phyloP scores from a whole-genome alignment of 768 basidiomycete genomes.

The Mycena vitilis region DNA sequence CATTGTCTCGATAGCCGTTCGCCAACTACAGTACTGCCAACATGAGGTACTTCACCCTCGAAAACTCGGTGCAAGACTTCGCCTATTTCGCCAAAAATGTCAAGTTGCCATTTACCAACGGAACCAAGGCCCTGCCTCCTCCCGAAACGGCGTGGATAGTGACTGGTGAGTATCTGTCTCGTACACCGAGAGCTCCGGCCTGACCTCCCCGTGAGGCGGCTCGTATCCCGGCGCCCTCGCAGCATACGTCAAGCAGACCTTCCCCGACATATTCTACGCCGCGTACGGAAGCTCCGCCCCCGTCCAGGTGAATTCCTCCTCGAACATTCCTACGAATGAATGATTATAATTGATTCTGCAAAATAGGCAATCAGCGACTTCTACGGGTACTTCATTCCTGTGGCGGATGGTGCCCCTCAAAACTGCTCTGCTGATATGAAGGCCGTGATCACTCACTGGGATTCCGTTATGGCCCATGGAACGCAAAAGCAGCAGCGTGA shows the following conservation, averaged over 20 bases:
- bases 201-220: slow-evolving; percentile 32
- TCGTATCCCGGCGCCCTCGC: slow-evolving; percentile 29
- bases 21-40: slow-evolving; percentile 37
- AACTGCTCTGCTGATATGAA: slow-evolving; percentile 67
- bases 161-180: slow-evolving; percentile 17
- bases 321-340: too few species aligned
- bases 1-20: slow-evolving; percentile 17
- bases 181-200: slow-evolving; percentile 36
- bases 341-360: not conserved
- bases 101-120: slow-evolving; percentile 58
- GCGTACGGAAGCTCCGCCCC: slow-evolving; percentile 26
- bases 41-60: slow-evolving; percentile 57
- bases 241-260: slow-evolving; percentile 21
- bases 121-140: slow-evolving; percentile 43
- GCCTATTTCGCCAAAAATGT: slow-evolving; percentile 62
- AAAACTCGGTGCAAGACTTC: slow-evolving; percentile 64
- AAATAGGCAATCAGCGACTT: slow-evolving; percentile 30
- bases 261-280: slow-evolving; percentile 30
- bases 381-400: slow-evolving; percentile 64
- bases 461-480: slow-evolving; percentile 48
- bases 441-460: slow-evolving; percentile 60
- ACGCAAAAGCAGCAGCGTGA: slow-evolving; percentile 21
- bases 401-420: slow-evolving; percentile 57
- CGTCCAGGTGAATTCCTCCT: slow-evolving; percentile 16
- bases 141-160: slow-evolving; percentile 35